phyloP scores from a whole-genome alignment of 306 rosid genomes.

The Trifolium repens region DNA sequence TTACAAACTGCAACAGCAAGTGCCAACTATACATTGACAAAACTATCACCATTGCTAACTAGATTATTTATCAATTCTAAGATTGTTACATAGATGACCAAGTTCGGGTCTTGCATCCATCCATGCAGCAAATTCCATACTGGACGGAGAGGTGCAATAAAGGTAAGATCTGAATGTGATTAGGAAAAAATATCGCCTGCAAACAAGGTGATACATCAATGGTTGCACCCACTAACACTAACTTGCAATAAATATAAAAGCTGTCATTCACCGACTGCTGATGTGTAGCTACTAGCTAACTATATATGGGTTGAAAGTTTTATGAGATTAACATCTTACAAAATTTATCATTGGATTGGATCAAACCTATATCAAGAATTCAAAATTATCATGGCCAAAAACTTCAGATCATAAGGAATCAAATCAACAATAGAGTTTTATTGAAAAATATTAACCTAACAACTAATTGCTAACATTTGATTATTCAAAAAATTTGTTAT shows the following conservation, averaged over 20 bases:
- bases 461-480: no score
- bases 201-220: constrained; percentile 8
- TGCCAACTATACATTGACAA: constrained; percentile 51
- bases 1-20: constrained; percentile 28
- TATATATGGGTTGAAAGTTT: background rate
- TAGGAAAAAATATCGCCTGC: constrained; percentile 84
- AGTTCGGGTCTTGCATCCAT: constrained; percentile 95
- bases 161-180: constrained; percentile 87
- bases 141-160: constrained; percentile 59
- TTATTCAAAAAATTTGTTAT: no score
- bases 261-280: background rate
- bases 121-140: constrained; percentile 65
- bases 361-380: constrained; percentile 12
- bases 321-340: constrained; percentile 5
- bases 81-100: constrained; percentile 87
- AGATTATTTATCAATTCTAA: constrained; percentile 73
- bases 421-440: constrained; percentile 2
- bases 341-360: background rate
- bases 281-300: background rate
- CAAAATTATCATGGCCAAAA: background rate
- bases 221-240: background rate
- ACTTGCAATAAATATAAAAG: background rate
- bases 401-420: constrained; percentile 2
- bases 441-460: no score
- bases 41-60: constrained; percentile 36